phyloP scores from a whole-genome alignment of 2,329 filamentous ascomycete species.

The Albifimbria verrucaria region DNA sequence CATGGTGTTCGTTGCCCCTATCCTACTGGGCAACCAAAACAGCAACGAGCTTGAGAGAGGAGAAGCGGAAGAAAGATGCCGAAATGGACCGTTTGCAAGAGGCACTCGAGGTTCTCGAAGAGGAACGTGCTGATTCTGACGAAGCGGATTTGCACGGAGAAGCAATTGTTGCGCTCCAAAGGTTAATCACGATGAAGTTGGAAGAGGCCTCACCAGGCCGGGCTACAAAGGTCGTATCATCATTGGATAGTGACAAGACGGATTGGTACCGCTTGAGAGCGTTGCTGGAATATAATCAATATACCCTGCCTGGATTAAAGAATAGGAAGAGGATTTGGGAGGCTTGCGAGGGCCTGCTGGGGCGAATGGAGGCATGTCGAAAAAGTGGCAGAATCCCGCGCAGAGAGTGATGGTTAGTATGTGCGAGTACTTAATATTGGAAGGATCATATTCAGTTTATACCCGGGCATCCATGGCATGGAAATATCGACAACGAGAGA shows the following conservation, averaged over 20 bases:
- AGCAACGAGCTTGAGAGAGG: not conserved
- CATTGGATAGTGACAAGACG: not conserved
- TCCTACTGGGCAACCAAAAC: constrained; percentile 15
- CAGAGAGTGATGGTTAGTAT: too few species aligned
- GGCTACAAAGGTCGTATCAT: not conserved
- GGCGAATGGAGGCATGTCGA: too few species aligned
- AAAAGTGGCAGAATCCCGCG: too few species aligned
- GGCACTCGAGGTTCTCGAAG: not conserved
- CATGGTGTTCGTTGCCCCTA: constrained; percentile 10
- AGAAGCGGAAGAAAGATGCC: not conserved
- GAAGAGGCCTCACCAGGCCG: not conserved
- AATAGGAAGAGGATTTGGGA: not conserved
- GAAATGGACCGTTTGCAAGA: not conserved
- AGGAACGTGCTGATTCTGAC: not conserved
- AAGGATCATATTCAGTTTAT: too few species aligned
- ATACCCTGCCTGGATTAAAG: not conserved
- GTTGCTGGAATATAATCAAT: not conserved
- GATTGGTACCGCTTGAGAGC: constrained; percentile 5
- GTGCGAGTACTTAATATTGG: too few species aligned
- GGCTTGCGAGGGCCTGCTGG: too few species aligned
- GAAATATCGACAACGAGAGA: too few species aligned
- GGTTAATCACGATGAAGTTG: not conserved
- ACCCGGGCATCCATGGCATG: too few species aligned
- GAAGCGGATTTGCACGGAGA: not conserved
- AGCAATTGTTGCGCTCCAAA: not conserved